Evolutionary conservation across 305 asterid species (phyloP).

Genomic region (Andrographis paniculata): DNA sequence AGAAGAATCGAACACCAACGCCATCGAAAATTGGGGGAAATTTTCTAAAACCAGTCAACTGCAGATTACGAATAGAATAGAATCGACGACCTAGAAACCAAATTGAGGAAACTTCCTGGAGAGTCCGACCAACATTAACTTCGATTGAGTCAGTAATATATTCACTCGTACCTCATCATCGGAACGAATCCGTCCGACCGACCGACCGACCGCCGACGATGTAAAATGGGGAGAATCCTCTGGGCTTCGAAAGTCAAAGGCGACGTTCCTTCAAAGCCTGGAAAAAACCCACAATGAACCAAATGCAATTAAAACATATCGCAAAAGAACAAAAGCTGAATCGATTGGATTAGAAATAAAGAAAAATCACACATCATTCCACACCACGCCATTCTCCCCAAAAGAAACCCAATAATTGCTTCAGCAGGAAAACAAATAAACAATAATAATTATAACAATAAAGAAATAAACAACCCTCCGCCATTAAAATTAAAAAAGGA

Average conservation of each 20-base stretch:
- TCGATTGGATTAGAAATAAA: conserved; percentile 26
- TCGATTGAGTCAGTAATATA: conserved; percentile 12
- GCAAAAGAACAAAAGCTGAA: conserved; percentile 16
- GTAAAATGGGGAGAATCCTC: too few relatives aligned
- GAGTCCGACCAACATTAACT: background rate
- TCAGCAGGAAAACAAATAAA: background rate
- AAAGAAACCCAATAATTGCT: conserved; percentile 22
- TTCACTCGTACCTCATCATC: conserved; percentile 23
- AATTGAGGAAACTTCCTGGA: too few relatives aligned
- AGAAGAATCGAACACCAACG: conserved; percentile 26
- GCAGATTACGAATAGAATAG: too few relatives aligned
- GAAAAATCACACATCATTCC: conserved; percentile 27
- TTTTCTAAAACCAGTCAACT: conserved; percentile 11
- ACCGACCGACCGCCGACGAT: too few relatives aligned
- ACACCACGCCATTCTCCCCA: conserved; percentile 27
- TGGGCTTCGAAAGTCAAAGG: conserved; percentile 55
- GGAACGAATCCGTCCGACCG: conserved; percentile 16
- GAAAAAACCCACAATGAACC: conserved; percentile 19
- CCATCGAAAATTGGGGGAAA: conserved; percentile 23
- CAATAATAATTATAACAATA: too few relatives aligned
- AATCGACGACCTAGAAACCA: too few relatives aligned
- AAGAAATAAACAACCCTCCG: background rate
- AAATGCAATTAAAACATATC: conserved; percentile 13
- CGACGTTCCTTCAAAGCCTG: conserved; percentile 50
- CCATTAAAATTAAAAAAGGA: conserved; percentile 5